Evolutionary conservation across 1,284 basidiomycete species (phyloP), one percentile per base, ranked within the genome.

Genomic region (Cutaneotrichosporon sp.): DNA sequence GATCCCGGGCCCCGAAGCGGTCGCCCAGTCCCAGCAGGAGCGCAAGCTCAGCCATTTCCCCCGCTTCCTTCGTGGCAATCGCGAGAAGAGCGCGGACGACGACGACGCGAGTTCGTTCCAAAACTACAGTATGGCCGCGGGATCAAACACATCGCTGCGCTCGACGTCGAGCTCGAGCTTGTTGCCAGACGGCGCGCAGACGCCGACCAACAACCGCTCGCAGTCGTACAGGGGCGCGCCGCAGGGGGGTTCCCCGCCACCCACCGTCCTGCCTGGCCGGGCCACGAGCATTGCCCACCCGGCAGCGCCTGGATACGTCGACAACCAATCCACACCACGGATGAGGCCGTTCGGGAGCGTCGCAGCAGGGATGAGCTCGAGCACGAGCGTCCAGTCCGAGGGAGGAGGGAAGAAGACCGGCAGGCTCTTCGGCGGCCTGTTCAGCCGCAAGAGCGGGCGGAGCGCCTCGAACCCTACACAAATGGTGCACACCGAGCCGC

Each of bases 401-500:
- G 42, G 42, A 18, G 18, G 42, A 16, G 42, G 42, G 18, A 75
- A 72, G 72, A 77, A 75, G 65, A 76, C 75, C 63, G 73, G 61
- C 47, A 55, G 76, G 0, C 72, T 78, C 58, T 65, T 79, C 11
- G 74, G 42, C 42, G 42, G 57, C 58, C 49, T 64, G 32, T 52
- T 64, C 26, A 58, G 58, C 49, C 46, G 61, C 30, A 36, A 31
- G 34, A 50, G 56, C 14, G 61, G 61, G 30, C 61, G 58, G 38
- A 62, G 61, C 56, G 31, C 51, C 18, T 53, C 52, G 13, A 40
- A n/a, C 30, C 40, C 38, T 18, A 21, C 40, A 8, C 30, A 11
- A 13, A 5, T 11, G 31, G 10, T 11, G 31, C 38, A 47, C 9
- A 26, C 46, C 30, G 36, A 50, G 18, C 21, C 47, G 21, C 49